phyloP scores from a whole-genome alignment of 495 filamentous ascomycete genomes.

The Tuber calosporum region DNA sequence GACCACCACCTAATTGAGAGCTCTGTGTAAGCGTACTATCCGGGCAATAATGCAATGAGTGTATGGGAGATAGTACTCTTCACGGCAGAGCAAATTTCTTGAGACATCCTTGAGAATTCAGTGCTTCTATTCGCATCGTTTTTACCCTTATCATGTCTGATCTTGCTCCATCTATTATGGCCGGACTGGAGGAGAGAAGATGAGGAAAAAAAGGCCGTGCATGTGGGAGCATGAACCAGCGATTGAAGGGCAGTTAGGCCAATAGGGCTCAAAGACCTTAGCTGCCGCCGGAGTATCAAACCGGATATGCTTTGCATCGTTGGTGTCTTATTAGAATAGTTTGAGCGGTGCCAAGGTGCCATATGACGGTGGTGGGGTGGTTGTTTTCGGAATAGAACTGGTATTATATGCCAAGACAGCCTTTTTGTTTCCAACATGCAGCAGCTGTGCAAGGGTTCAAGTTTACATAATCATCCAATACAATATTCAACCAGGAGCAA shows the following conservation, averaged over 20 bases:
- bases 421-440: neutral
- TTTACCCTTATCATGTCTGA: conserved; percentile 78
- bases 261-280: neutral
- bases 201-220: conserved; percentile 47
- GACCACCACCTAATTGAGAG: conserved; percentile 49
- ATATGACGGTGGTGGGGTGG: neutral
- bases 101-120: conserved; percentile 45
- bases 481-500: neutral
- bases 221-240: conserved; percentile 13
- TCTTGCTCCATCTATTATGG: conserved; percentile 90
- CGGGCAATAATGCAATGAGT: conserved; percentile 36
- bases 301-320: neutral
- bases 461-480: neutral
- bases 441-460: neutral
- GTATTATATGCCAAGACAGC: neutral
- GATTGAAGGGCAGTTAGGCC: neutral
- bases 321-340: neutral
- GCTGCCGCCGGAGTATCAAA: neutral
- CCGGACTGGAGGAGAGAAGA: conserved; percentile 53
- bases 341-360: neutral
- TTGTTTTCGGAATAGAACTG: neutral
- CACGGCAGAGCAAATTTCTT: conserved; percentile 52
- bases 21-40: conserved; percentile 38
- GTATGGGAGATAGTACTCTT: conserved; percentile 45
- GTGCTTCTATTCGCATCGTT: conserved; percentile 47